A percentile compares a stretch with the other conserved stretches of the same genome.
Conservation (phyloP, 345 rosid genomes). For the Populus nigra region DNA sequence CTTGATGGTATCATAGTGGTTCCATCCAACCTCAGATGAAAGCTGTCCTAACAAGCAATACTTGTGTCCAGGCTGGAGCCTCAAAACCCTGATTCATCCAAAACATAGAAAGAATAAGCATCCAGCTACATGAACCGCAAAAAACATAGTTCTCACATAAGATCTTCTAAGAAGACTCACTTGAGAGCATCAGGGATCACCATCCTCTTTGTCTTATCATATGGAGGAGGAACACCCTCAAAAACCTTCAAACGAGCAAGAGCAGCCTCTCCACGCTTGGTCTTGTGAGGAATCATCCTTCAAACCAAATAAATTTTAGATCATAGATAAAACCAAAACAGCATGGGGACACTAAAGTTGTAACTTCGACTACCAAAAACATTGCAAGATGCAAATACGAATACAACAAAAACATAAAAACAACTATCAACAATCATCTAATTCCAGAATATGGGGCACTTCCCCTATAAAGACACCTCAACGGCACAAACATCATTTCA, state of each 20-base stretch:
- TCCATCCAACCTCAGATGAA: slow-evolving; percentile 38
- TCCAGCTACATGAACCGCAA: not conserved
- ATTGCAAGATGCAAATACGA: not conserved
- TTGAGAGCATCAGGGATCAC: slow-evolving; percentile 39
- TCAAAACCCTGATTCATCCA: slow-evolving; percentile 29
- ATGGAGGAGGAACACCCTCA: slow-evolving; percentile 37
- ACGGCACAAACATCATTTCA: not conserved
- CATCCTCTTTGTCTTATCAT: slow-evolving; percentile 32
- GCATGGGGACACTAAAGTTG: not conserved
- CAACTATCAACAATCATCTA: not conserved
- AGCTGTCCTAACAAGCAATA: slow-evolving; percentile 35
- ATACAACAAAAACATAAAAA: not conserved
- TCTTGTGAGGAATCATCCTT: slow-evolving; percentile 37
- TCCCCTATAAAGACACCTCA: not conserved
- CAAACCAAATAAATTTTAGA: not conserved
- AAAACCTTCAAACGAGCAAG: slow-evolving; percentile 35
- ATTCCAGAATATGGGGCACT: not conserved
- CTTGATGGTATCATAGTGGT: slow-evolving; percentile 35
- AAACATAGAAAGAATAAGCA: slow-evolving; percentile 1
- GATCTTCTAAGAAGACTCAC: slow-evolving; percentile 9
- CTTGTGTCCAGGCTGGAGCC: slow-evolving; percentile 35
- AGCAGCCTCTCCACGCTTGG: slow-evolving; percentile 38
- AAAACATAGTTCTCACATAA: not conserved
- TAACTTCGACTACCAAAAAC: not conserved
- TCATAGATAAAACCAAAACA: not conserved